A percentile compares a stretch with the other conserved stretches of the same genome.
These are phyloP conservation scores for Trapa bicornis DNA, from an alignment of 345 rosid genomes.

Conservation along the genomic window DNA sequence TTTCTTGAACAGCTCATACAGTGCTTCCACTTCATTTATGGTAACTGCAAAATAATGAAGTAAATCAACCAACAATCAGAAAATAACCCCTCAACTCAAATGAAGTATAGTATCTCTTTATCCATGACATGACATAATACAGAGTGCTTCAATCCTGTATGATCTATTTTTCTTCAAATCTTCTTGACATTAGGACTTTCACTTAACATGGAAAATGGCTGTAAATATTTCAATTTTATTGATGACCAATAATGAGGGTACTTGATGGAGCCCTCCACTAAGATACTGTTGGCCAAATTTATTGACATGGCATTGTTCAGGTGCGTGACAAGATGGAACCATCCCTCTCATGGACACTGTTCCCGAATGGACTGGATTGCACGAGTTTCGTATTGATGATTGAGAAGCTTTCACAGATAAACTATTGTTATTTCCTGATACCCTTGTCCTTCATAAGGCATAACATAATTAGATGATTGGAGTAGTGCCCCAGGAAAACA, in stretches of 20 bases:
- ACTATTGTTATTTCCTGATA: neutral
- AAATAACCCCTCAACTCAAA: neutral
- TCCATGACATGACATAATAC: neutral
- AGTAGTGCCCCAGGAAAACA: neutral
- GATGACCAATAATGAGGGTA: neutral
- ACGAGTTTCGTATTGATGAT: neutral
- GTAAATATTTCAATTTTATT: neutral
- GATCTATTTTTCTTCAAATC: neutral
- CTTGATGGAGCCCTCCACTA: neutral
- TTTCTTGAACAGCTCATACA: conserved; percentile 58
- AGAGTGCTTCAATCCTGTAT: neutral
- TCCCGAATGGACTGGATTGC: neutral
- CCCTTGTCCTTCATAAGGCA: neutral
- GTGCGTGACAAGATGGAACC: neutral
- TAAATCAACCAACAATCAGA: neutral
- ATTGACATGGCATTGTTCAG: neutral
- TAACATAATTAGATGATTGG: neutral
- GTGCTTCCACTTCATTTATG: conserved; percentile 62
- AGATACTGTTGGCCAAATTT: neutral
- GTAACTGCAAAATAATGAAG: conserved; percentile 30
- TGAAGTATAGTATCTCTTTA: neutral
- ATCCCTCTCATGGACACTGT: neutral
- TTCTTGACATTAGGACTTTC: neutral
- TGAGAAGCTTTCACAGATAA: neutral
- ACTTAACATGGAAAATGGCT: neutral